A percentile compares a stretch with the other conserved stretches of the same genome.
Evolutionary conservation across 2,329 filamentous ascomycete genomes (phyloP).

Genomic region (Lachnum nothofagi): DNA sequence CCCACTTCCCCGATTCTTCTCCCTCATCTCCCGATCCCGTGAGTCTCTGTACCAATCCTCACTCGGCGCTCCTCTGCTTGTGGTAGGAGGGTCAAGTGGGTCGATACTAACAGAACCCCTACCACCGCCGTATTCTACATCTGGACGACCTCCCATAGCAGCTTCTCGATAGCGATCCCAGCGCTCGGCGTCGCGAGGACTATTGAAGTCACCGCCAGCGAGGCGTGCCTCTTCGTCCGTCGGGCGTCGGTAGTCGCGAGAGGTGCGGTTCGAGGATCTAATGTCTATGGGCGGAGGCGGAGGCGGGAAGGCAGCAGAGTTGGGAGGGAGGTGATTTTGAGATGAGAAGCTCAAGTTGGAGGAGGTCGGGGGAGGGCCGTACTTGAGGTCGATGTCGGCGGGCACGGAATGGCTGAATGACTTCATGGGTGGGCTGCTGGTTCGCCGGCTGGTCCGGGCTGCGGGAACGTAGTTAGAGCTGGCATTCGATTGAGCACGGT

Average conservation of each 20-base stretch:
- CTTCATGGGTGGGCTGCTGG: slow-evolving; percentile 25
- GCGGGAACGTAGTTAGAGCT: slow-evolving; percentile 19
- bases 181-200: slow-evolving; percentile 29
- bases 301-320: slow-evolving; percentile 17
- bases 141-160: neutral
- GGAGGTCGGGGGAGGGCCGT: slow-evolving; percentile 20
- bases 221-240: slow-evolving; percentile 23
- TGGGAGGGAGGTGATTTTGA: neutral
- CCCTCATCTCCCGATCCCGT: neutral
- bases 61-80: neutral
- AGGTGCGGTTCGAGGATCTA: slow-evolving; percentile 8
- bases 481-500: slow-evolving; percentile 22
- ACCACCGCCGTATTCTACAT: neutral
- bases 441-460: slow-evolving; percentile 15
- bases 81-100: neutral
- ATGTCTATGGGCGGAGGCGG: slow-evolving; percentile 26
- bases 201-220: slow-evolving; percentile 23
- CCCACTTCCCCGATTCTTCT: slow-evolving; percentile 7
- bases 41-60: slow-evolving; percentile 13
- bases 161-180: slow-evolving; percentile 28
- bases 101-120: neutral
- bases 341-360: slow-evolving; percentile 17
- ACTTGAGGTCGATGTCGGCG: slow-evolving; percentile 22
- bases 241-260: slow-evolving; percentile 21
- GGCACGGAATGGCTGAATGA: slow-evolving; percentile 28